Evolutionary conservation across 23 red algal species (phyloP).

Genomic region (Pyropia haitanensis): DNA sequence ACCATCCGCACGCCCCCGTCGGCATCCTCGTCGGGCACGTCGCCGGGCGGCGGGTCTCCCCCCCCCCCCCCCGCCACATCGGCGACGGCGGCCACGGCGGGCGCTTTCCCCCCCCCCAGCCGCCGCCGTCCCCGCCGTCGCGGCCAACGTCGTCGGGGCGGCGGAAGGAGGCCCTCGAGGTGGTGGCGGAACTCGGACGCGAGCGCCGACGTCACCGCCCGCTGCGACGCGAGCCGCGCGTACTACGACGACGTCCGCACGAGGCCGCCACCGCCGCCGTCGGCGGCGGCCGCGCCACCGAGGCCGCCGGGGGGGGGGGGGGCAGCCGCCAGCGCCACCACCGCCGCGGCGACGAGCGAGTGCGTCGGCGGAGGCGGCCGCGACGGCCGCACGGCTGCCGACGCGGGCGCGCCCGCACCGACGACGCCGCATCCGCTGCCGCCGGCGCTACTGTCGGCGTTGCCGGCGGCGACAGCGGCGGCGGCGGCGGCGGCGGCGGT

Average conservation of each 20-base stretch:
- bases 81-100: background rate
- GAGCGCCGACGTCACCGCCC: conserved; percentile 31
- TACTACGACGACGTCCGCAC: conserved; percentile 15
- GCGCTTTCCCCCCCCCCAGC: background rate
- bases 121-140: too few species aligned
- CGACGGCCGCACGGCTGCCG: background rate
- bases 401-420: background rate
- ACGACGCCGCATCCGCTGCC: background rate
- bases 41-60: background rate
- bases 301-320: background rate
- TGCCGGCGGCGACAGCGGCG: too few species aligned
- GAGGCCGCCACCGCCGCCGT: too few species aligned
- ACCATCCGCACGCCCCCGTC: background rate
- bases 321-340: background rate
- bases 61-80: background rate
- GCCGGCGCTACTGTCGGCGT: too few species aligned
- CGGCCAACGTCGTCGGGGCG: too few species aligned
- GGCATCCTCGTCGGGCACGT: background rate
- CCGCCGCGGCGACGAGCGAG: background rate
- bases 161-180: conserved; percentile 38
- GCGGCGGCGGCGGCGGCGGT: too few species aligned
- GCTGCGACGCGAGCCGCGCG: conserved; percentile 29
- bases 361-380: too few species aligned
- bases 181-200: conserved; percentile 64
- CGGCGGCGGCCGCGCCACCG: background rate